Base-by-base conservation (phyloP, 192 early-diverging fungal species). In the Podila epicladia region DNA sequence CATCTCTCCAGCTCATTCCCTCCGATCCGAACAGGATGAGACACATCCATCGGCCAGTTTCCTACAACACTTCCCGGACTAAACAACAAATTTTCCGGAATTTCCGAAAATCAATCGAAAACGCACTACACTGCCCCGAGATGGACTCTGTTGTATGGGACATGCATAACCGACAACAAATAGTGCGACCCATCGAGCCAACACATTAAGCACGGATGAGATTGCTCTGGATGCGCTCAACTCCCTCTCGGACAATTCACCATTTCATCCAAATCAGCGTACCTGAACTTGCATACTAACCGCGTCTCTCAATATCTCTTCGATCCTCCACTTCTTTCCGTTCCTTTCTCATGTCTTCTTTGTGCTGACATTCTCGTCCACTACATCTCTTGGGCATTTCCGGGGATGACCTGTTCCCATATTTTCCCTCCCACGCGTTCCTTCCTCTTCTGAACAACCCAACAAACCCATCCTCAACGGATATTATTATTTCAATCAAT, bases 401-500 rank as follows among this genome's bases (percentile, higher is more conserved):
- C 15, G 13, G 41, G 41, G 41, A 45, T 45, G 41, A 45, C 41
- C 13, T 45, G 41, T 55, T 55, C 53, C 22, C n/a, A 55, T 26
- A 3, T 53, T 19, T 4, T 55, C 24, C 53, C 0, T n/a, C 5
- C n/a, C 22, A 24, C n/a, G 53, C 24, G 53, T 17, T 55, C 9
- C 24, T 26, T 55, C 2, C 53, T 55, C 2, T 55, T 6, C 22
- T 45, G 13, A 2, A 45, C 41, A 45, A 45, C 41, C 41, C 3
- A 17, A 41, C 38, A 41, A 2, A 5, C 15, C 13, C 1, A 45
- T 45, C 41, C 41, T 15, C 41, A 15, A 11, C 38, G 51, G n/a
- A n/a, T 26, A 55, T 53, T 2, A 24, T 22, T 6, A 24, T 22
- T 55, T 22, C 53, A 12, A 19, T 57, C n/a, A 38, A 13, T 92